Conservation (phyloP, 2,329 filamentous ascomycete genomes). For the Claviceps humidiphila region DNA sequence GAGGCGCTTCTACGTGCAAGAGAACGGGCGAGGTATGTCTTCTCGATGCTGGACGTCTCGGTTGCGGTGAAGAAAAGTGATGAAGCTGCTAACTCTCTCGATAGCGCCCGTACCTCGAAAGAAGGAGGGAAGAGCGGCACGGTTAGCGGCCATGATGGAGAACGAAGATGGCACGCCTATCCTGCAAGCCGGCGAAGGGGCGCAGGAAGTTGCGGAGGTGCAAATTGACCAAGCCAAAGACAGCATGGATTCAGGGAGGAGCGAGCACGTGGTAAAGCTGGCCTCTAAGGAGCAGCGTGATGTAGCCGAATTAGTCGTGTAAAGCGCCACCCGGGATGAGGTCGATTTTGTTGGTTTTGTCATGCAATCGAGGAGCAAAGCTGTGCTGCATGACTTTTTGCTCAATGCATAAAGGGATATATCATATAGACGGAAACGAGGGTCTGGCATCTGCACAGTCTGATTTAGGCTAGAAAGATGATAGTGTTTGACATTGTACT, state of each 20-base stretch:
- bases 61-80: neutral
- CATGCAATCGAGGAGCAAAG: neutral
- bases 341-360: neutral
- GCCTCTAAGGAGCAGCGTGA: neutral
- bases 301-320: neutral
- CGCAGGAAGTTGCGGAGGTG: neutral
- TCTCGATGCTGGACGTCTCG: neutral
- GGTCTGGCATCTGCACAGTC: neutral
- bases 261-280: neutral
- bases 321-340: neutral
- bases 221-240: neutral
- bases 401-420: neutral
- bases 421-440: neutral
- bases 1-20: slow-evolving; percentile 91
- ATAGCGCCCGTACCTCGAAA: slow-evolving; percentile 38
- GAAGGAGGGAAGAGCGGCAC: slow-evolving; percentile 41
- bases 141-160: slow-evolving; percentile 38
- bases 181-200: neutral
- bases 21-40: slow-evolving; percentile 73
- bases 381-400: neutral
- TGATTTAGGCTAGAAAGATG: too few relatives aligned
- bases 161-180: slow-evolving; percentile 16
- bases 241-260: neutral
- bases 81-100: slow-evolving; percentile 7
- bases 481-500: too few relatives aligned